These are phyloP conservation scores for Xylaria arbuscula DNA, from an alignment of 2,329 filamentous ascomycete species.

Conservation along the genomic window DNA sequence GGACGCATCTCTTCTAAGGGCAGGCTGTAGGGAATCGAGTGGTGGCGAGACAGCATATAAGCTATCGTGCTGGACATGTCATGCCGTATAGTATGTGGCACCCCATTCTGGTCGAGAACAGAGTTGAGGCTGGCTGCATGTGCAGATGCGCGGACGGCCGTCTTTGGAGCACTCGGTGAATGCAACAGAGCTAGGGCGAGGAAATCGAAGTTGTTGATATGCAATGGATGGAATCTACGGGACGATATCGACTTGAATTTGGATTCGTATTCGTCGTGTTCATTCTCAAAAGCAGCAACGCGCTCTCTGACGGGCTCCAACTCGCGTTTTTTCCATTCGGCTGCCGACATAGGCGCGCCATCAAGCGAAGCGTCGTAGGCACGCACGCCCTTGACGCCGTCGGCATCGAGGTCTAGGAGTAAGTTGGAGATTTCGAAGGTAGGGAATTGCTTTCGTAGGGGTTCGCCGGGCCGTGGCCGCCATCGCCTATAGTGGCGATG, in stretches of 20 bases:
- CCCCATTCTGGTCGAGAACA: constrained; percentile 46
- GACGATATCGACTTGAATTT: constrained; percentile 30
- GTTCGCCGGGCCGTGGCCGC: constrained; percentile 10
- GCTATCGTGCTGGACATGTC: constrained; percentile 37
- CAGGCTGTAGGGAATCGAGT: constrained; percentile 15
- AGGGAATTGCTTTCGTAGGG: constrained; percentile 30
- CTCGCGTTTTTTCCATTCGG: constrained; percentile 36
- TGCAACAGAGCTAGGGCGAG: constrained; percentile 53
- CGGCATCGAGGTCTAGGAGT: constrained; percentile 65
- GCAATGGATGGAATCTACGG: constrained; percentile 50
- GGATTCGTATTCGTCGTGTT: constrained; percentile 36
- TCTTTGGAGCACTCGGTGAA: constrained; percentile 2
- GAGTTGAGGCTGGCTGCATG: constrained; percentile 1
- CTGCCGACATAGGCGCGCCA: constrained; percentile 30
- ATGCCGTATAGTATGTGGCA: constrained; percentile 41
- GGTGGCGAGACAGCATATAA: constrained; percentile 48
- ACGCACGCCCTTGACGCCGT: constrained; percentile 58
- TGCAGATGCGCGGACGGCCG: background rate
- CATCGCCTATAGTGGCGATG: constrained; percentile 19
- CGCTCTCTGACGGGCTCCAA: constrained; percentile 49
- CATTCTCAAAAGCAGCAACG: constrained; percentile 48
- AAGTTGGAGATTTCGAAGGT: constrained; percentile 54
- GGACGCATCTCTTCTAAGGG: constrained; percentile 14
- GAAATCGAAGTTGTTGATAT: constrained; percentile 57
- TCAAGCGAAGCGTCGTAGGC: constrained; percentile 54